Conservation (phyloP, 2,329 filamentous ascomycete species). For the Aspergillus sojae region DNA sequence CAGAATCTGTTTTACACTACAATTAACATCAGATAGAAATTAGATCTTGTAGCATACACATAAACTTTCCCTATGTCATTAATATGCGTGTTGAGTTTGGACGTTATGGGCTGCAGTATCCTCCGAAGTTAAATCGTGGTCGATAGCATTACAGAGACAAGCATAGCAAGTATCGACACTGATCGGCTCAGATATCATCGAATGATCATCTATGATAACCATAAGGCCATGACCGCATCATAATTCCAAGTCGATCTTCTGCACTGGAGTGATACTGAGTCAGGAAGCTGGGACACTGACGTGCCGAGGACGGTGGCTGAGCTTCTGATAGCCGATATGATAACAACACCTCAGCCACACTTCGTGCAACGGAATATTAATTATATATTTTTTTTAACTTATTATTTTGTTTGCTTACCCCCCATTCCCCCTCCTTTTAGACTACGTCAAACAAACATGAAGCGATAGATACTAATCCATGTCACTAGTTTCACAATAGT, state of each 20-base stretch:
- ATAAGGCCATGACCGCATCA: not conserved
- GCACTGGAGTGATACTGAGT: not conserved
- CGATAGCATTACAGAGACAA: not conserved
- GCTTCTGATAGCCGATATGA: not conserved
- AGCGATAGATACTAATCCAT: not conserved
- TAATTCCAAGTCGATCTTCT: not conserved
- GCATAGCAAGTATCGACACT: not conserved
- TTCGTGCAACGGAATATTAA: not conserved
- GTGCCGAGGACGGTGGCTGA: not conserved
- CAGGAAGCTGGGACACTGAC: not conserved
- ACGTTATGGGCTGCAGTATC: not conserved
- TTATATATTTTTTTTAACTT: not conserved
- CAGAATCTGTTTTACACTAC: not conserved
- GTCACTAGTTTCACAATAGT: constrained; percentile 2
- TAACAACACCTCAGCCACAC: not conserved
- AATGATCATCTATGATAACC: not conserved
- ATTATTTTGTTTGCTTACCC: not conserved
- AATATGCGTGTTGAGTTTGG: not conserved
- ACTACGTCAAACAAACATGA: not conserved
- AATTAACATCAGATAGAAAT: not conserved
- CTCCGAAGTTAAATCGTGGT: not conserved
- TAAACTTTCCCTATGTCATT: not conserved
- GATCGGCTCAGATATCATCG: not conserved
- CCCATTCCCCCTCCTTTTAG: not conserved
- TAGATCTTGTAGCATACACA: not conserved